Evolutionary conservation across 805 yeast genomes (phyloP).

Genomic region (Hanseniaspora guilliermondii): DNA sequence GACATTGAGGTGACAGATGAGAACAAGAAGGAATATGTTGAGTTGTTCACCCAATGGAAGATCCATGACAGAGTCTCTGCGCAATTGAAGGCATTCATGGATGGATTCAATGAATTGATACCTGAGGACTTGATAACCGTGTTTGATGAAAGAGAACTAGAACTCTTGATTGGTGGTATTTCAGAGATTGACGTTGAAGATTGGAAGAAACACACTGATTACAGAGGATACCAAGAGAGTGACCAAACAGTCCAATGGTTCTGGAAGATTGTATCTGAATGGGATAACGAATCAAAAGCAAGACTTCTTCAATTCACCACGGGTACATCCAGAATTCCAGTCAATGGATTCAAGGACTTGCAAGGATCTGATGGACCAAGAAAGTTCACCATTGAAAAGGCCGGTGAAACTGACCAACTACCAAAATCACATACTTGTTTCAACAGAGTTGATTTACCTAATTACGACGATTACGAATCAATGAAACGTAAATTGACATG

Average conservation of each 20-base stretch:
- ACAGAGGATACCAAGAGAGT: conserved; percentile 91
- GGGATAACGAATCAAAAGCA: conserved; percentile 96
- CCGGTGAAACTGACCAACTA: conserved; percentile 82
- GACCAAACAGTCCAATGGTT: conserved; percentile 98
- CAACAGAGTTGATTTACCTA: conserved; percentile 96
- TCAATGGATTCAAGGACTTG: conserved; percentile 94
- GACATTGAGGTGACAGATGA: conserved; percentile 88
- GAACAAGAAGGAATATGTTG: conserved; percentile 89
- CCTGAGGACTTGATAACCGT: conserved; percentile 95
- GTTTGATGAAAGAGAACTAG: conserved; percentile 94
- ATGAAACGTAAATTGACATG: conserved; percentile 80
- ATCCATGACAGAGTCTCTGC: conserved; percentile 85
- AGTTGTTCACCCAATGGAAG: conserved; percentile 90
- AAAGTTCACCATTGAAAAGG: conserved; percentile 95
- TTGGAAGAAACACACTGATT: conserved; percentile 98
- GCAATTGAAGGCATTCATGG: conserved; percentile 91
- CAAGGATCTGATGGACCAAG: conserved; percentile 99
- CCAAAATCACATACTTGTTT: conserved; percentile 98
- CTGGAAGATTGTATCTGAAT: conserved; percentile 84
- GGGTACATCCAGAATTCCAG: conserved; percentile 98
- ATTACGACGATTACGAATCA: conserved; percentile 70
- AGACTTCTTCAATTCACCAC: conserved; percentile 93
- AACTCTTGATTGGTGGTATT: conserved; percentile 92
- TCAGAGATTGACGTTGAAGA: conserved; percentile 97
- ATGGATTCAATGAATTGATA: conserved; percentile 92